Conservation (phyloP, 805 yeast genomes). For the Saccharomycopsis capsularis region DNA sequence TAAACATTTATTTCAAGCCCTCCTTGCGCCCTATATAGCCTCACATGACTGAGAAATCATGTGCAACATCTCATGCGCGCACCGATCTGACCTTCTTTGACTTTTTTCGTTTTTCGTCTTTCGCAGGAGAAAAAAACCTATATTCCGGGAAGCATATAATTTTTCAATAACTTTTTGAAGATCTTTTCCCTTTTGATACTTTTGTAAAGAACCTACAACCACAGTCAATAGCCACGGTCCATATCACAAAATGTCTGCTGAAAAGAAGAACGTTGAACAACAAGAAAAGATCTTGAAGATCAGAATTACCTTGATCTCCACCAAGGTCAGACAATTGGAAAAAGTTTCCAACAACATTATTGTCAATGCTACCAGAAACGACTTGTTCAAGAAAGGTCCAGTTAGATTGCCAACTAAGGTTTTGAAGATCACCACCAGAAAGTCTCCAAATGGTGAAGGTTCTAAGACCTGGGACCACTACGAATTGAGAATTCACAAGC, state of each 20-base stretch:
- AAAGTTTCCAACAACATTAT: conserved; percentile 89
- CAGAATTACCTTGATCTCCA: conserved; percentile 98
- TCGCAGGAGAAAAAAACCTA: no score
- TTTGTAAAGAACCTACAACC: not conserved
- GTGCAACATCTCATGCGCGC: no score
- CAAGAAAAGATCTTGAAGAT: conserved; percentile 90
- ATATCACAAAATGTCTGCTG: conserved; percentile 57
- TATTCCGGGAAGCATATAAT: no score
- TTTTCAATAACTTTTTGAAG: no score
- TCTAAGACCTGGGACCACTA: conserved; percentile 99
- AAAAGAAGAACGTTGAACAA: conserved; percentile 78
- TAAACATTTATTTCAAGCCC: no score
- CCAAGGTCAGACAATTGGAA: conserved; percentile 98
- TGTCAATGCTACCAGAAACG: conserved; percentile 74
- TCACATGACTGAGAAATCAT: no score
- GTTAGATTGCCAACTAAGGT: conserved; percentile 99
- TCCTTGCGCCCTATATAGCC: no score
- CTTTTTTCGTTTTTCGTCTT: no score
- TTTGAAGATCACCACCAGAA: conserved; percentile 97
- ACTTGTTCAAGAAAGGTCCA: conserved; percentile 95
- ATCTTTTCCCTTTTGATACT: not conserved
- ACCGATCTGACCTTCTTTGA: no score
- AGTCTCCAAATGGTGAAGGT: conserved; percentile 99
- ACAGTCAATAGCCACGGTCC: not conserved
- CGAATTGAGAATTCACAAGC: conserved; percentile 99